Base-by-base conservation (phyloP, 257 asterid genomes). In the Ballota nigra region DNA sequence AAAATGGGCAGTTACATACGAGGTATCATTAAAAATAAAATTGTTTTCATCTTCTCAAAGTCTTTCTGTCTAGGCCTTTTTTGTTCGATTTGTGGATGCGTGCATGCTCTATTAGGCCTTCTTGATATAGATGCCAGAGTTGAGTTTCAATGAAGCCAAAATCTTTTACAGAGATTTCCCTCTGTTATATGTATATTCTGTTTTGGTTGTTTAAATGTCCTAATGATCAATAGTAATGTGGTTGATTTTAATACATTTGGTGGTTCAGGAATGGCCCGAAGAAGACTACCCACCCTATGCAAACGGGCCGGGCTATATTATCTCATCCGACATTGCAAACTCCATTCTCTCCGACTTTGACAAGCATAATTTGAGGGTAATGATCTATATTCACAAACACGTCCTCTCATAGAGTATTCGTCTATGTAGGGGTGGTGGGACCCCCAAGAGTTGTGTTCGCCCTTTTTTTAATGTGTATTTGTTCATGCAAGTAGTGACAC, bases 251-350 rank as follows among this genome's bases (percentile, higher is more conserved):
- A 45, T 45, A 19, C 18, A 12, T 43, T 52, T 52, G 59, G 12
- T 51, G 60, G 47, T 80, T 72, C 84, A 91, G 99, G 97, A 94
- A 81, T 94, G 99, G 99, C 97, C 96, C 2, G 95, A 88, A 80
- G 92, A 80, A 82, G 82, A 74, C 52, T 94, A 94, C 74, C 99
- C 97, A 19, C 89, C 97, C 20, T 94, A 94, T 41, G 97, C 97
- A 63, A 89, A 94, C 43, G 99, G 99, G 65, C 97, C 99, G 11
- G 97, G 96, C 56, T 94, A 94, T 70, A 82, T 89, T 51, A 77
- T 94, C 78, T 89, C 99, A n/a, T 72, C 85, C 6, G 96, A 94
- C 80, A 89, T 94, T 36, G 99, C 93, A 41, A 84, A 74, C 69
- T 82, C 66, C 73, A 61, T 94, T 53, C 75, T 86, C 34, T 83